Conservation (phyloP, 1,284 basidiomycete genomes). For the Blastosporella zonata region DNA sequence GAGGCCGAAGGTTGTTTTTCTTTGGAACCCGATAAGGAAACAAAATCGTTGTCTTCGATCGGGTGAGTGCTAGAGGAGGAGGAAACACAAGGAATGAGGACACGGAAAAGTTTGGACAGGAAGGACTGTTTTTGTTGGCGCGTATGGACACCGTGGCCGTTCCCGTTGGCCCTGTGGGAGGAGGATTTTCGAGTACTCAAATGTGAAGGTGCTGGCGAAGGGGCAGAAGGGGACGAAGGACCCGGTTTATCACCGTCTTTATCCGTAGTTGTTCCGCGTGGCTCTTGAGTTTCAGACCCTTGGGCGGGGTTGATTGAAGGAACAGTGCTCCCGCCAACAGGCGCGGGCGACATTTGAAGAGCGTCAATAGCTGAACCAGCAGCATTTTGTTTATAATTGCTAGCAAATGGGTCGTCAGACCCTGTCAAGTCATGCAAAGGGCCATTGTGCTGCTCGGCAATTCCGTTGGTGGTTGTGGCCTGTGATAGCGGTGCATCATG, state of each 20-base stretch:
- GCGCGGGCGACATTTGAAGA: conserved; percentile 11
- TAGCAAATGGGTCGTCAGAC: background rate
- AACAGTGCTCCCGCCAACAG: conserved; percentile 10
- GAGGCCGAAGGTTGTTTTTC: conserved; percentile 18
- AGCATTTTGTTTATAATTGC: conserved; percentile 1
- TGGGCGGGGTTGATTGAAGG: conserved; percentile 7
- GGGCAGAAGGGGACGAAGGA: conserved; percentile 10
- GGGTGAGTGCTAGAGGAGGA: conserved; percentile 31
- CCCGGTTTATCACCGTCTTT: conserved; percentile 19
- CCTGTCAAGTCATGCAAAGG: conserved; percentile 1
- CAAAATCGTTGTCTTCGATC: conserved; percentile 29
- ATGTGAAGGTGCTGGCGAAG: conserved; percentile 13
- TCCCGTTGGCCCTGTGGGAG: conserved; percentile 8
- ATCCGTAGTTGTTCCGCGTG: conserved; percentile 16
- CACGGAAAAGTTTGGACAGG: conserved; percentile 33
- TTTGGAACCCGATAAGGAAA: conserved; percentile 17
- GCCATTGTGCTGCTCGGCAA: conserved; percentile 3
- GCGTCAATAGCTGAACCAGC: conserved; percentile 10
- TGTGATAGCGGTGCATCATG: conserved; percentile 15
- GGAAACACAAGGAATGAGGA: conserved; percentile 37
- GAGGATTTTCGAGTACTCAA: conserved; percentile 11
- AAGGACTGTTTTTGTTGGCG: conserved; percentile 30
- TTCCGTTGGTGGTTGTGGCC: conserved; percentile 8
- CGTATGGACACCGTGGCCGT: conserved; percentile 14
- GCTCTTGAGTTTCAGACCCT: conserved; percentile 2